These are phyloP conservation scores for Puya raimondii DNA, from an alignment of 176 grass and related monocot species.

Conservation along the genomic window DNA sequence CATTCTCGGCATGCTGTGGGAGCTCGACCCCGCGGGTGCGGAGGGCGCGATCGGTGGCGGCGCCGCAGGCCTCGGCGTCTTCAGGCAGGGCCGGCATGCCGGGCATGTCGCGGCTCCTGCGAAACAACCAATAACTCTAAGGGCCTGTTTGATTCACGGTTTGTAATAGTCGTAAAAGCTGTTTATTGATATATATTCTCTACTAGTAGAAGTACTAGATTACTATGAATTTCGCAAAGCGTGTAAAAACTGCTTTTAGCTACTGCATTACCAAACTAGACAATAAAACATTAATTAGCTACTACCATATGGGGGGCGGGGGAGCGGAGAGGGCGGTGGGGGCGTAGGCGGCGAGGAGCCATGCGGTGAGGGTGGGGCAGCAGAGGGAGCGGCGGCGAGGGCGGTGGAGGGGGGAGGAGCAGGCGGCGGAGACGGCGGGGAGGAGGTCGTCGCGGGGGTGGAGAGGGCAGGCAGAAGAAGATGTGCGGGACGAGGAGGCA, in stretches of 20 bases:
- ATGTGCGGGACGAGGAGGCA: slow-evolving; percentile 19
- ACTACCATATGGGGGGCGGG: background rate
- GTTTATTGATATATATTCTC: no score
- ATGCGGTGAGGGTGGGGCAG: slow-evolving; percentile 80
- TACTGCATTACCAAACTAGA: no score
- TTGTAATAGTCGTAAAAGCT: no score
- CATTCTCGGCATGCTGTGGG: slow-evolving; percentile 37
- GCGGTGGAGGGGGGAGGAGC: slow-evolving; percentile 15
- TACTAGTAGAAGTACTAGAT: no score
- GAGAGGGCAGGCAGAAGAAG: slow-evolving; percentile 47
- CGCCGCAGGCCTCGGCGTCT: slow-evolving; percentile 56
- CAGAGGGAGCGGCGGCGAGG: slow-evolving; percentile 40
- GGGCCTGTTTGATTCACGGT: no score
- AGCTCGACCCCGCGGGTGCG: slow-evolving; percentile 31
- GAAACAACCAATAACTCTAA: background rate
- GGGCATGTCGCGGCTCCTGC: background rate
- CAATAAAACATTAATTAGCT: no score
- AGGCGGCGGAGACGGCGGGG: slow-evolving; percentile 45
- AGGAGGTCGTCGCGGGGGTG: slow-evolving; percentile 44
- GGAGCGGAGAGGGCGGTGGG: slow-evolving; percentile 42
- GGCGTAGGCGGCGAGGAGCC: slow-evolving; percentile 76
- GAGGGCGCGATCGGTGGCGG: slow-evolving; percentile 52
- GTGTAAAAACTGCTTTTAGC: no score
- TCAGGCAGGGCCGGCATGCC: slow-evolving; percentile 57
- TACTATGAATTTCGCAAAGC: no score